Conservation (phyloP, 2,329 filamentous ascomycete genomes). For the Aspergillus versicolor region DNA sequence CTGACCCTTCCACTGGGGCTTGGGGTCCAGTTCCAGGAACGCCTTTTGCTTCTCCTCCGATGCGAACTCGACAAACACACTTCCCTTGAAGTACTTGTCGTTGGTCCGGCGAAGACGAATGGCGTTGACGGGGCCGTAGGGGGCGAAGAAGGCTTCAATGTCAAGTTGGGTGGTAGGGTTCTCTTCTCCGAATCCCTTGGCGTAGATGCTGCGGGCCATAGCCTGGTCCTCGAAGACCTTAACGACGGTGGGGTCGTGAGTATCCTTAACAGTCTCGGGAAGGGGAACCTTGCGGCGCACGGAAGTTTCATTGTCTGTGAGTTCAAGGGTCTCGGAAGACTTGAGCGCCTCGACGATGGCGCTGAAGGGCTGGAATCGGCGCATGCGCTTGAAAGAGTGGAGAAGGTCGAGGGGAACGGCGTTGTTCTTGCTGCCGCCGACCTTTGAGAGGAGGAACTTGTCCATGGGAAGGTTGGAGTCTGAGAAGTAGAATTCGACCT, state of each 20-base stretch:
- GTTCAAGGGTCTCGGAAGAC: conserved; percentile 69
- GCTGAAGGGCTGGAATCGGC: conserved; percentile 83
- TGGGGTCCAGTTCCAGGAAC: conserved; percentile 76
- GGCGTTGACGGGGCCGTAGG: conserved; percentile 74
- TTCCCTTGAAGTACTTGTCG: conserved; percentile 83
- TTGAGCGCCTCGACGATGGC: conserved; percentile 81
- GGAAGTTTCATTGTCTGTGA: conserved; percentile 70
- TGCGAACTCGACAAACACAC: conserved; percentile 90
- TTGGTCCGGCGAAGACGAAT: conserved; percentile 82
- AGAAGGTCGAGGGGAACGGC: conserved; percentile 76
- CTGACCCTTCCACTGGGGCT: conserved; percentile 79
- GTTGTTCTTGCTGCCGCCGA: conserved; percentile 71
- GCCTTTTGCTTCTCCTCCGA: conserved; percentile 73
- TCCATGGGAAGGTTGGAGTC: conserved; percentile 87
- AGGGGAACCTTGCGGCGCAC: conserved; percentile 75
- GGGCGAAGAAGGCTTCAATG: conserved; percentile 85
- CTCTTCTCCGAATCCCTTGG: conserved; percentile 90
- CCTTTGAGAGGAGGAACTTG: conserved; percentile 78
- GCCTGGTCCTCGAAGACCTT: conserved; percentile 63
- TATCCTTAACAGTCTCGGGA: conserved; percentile 53
- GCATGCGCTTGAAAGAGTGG: conserved; percentile 92
- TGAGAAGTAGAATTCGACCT: conserved; percentile 97
- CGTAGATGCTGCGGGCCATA: conserved; percentile 78
- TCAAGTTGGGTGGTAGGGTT: conserved; percentile 84
- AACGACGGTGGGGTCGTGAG: conserved; percentile 54